phyloP scores from a whole-genome alignment of 495 filamentous ascomycete species.

The Aspergillus olivimuriae region DNA sequence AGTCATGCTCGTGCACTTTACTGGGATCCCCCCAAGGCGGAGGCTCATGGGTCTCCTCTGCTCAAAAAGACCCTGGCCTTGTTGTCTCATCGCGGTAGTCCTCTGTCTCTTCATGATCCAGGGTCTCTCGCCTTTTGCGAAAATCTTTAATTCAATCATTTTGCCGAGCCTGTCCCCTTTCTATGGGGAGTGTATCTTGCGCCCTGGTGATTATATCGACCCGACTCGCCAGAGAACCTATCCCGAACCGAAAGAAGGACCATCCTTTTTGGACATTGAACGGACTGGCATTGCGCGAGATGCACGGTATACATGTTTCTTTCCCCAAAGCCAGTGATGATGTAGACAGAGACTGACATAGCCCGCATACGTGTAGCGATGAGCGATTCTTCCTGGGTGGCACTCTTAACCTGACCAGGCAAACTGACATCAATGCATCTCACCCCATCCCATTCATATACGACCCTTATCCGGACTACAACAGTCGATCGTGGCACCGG shows the following conservation, averaged over 20 bases:
- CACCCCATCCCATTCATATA: conserved; percentile 31
- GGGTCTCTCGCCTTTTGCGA: too few relatives aligned
- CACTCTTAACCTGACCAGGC: conserved; percentile 19
- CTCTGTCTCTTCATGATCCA: too few relatives aligned
- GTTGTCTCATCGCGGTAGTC: too few relatives aligned
- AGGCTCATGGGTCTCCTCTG: too few relatives aligned
- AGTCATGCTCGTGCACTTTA: too few relatives aligned
- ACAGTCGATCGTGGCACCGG: conserved; percentile 35
- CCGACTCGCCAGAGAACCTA: neutral
- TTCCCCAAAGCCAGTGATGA: too few relatives aligned
- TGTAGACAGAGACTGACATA: too few relatives aligned
- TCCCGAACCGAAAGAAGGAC: neutral
- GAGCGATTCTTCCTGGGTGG: conserved; percentile 22
- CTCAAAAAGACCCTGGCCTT: too few relatives aligned
- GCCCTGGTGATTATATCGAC: neutral
- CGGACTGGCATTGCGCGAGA: neutral
- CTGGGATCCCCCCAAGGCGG: too few relatives aligned
- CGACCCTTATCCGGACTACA: conserved; percentile 47
- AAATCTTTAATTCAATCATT: too few relatives aligned
- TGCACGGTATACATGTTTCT: neutral
- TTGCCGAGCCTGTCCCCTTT: too few relatives aligned
- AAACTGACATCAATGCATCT: neutral
- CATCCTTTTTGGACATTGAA: neutral
- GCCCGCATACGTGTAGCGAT: conserved; percentile 10
- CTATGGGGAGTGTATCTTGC: too few relatives aligned